phyloP scores from a whole-genome alignment of 352 stramenopile genomes.

The Phytophthora podocarpi region DNA sequence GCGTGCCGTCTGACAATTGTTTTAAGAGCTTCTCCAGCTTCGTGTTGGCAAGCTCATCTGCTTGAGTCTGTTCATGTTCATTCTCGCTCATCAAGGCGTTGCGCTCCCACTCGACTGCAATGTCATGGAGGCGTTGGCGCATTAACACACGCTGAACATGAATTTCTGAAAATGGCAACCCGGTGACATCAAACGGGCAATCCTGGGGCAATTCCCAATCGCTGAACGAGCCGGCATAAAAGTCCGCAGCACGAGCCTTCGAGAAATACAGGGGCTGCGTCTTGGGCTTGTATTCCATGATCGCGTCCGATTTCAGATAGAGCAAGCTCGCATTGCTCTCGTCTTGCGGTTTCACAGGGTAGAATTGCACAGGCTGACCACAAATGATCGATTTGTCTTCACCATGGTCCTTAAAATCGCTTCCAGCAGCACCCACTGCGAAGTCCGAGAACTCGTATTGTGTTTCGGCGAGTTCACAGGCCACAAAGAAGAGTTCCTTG shows the following conservation, averaged over 20 bases:
- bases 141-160: slow-evolving; percentile 21
- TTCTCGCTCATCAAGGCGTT: slow-evolving; percentile 24
- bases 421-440: slow-evolving; percentile 45
- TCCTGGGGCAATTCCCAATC: slow-evolving; percentile 39
- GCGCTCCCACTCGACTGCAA: slow-evolving; percentile 30
- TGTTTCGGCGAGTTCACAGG: slow-evolving; percentile 59
- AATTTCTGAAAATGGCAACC: slow-evolving; percentile 27
- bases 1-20: slow-evolving; percentile 14
- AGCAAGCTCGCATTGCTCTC: slow-evolving; percentile 28
- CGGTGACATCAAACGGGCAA: slow-evolving; percentile 46
- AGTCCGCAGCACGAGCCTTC: slow-evolving; percentile 30
- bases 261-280: slow-evolving; percentile 40
- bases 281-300: slow-evolving; percentile 39
- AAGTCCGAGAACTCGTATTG: slow-evolving; percentile 58
- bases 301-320: slow-evolving; percentile 55
- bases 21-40: slow-evolving; percentile 29
- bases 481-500: slow-evolving; percentile 65
- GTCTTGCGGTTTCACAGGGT: slow-evolving; percentile 24
- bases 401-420: slow-evolving; percentile 28
- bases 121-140: background rate
- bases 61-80: slow-evolving; percentile 23
- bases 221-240: slow-evolving; percentile 42
- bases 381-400: slow-evolving; percentile 43
- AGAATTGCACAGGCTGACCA: slow-evolving; percentile 52
- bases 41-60: slow-evolving; percentile 15